These are phyloP conservation scores for Trifolium subterraneum DNA, from an alignment of 306 rosid genomes.

Conservation along the genomic window DNA sequence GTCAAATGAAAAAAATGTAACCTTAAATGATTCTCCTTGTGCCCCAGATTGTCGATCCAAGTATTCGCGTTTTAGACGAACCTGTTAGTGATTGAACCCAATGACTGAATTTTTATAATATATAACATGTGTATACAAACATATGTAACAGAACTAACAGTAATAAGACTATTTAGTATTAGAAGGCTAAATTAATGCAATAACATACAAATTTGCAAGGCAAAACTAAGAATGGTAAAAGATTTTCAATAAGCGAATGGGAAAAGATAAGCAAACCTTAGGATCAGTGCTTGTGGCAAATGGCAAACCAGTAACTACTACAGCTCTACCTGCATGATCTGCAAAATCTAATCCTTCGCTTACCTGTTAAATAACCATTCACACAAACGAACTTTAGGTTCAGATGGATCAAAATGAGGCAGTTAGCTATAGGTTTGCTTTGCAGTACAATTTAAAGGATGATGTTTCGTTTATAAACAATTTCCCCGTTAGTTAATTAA, in stretches of 20 bases:
- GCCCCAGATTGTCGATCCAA: constrained; percentile 68
- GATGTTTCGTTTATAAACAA: constrained; percentile 14
- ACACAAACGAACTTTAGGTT: constrained; percentile 32
- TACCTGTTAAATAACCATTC: constrained; percentile 59
- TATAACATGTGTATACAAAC: constrained; percentile 14
- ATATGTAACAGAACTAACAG: constrained; percentile 8
- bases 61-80: constrained; percentile 91
- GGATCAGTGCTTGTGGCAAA: constrained; percentile 84
- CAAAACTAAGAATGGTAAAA: constrained; percentile 22
- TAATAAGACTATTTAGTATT: constrained; percentile 21
- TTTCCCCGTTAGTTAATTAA: not conserved
- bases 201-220: constrained; percentile 19
- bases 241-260: not conserved
- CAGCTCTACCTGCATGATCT: constrained; percentile 97
- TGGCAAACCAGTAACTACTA: constrained; percentile 88
- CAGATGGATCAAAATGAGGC: constrained; percentile 22
- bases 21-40: constrained; percentile 59
- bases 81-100: constrained; percentile 56
- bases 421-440: constrained; percentile 32
- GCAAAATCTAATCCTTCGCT: constrained; percentile 99
- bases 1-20: constrained; percentile 42
- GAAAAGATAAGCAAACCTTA: constrained; percentile 64
- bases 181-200: constrained; percentile 33
- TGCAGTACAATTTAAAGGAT: constrained; percentile 34
- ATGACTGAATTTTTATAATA: constrained; percentile 27